phyloP scores from a whole-genome alignment of 352 stramenopile genomes.

The Blastocystis sp. region DNA sequence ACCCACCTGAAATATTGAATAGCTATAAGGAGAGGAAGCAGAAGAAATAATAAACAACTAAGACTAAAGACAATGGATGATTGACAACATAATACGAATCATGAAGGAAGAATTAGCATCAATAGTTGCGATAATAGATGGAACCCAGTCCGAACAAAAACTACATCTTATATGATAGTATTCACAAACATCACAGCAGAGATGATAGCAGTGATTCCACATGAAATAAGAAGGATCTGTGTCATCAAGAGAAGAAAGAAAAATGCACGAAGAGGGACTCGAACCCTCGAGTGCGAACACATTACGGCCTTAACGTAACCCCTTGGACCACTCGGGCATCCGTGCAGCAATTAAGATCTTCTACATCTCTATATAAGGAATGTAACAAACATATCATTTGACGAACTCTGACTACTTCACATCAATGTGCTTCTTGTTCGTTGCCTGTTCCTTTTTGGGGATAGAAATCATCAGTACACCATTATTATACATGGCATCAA shows the following conservation, averaged over 20 bases:
- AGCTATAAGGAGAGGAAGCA: background rate
- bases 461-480: slow-evolving; percentile 40
- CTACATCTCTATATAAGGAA: background rate
- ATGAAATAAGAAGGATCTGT: background rate
- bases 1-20: background rate
- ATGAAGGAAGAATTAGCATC: background rate
- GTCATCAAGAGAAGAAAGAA: background rate
- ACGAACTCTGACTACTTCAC: slow-evolving; percentile 6
- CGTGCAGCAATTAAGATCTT: background rate
- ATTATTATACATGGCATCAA: slow-evolving; percentile 37
- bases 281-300: no score
- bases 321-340: slow-evolving; percentile 44
- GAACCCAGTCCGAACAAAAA: background rate
- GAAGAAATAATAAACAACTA: background rate
- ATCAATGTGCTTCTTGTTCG: background rate
- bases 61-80: background rate
- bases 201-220: background rate
- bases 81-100: background rate
- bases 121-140: background rate
- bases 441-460: slow-evolving; percentile 9
- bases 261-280: no score
- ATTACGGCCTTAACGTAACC: no score
- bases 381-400: background rate
- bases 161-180: background rate
- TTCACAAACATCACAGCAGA: background rate